Conservation (phyloP, 108 stramenopile genomes). For the Cyclotella atomus region DNA sequence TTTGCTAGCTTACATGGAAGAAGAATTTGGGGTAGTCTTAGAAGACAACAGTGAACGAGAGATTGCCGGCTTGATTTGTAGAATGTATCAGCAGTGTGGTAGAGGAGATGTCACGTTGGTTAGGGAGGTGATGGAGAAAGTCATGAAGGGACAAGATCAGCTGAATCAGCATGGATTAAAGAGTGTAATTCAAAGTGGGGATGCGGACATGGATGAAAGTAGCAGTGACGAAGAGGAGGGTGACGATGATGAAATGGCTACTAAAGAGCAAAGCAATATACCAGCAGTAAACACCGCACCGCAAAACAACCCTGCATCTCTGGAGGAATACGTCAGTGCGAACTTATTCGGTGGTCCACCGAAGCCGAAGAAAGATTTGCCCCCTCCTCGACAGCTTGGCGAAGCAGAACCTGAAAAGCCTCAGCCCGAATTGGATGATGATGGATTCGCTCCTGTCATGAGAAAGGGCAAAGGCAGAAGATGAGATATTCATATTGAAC, state of each 20-base stretch:
- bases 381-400: slow-evolving; percentile 73
- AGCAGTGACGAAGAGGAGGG: slow-evolving; percentile 26
- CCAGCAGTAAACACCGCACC: neutral
- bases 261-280: slow-evolving; percentile 1
- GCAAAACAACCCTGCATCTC: neutral
- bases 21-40: slow-evolving; percentile 84
- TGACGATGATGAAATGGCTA: slow-evolving; percentile 18
- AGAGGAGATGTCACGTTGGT: slow-evolving; percentile 65
- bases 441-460: slow-evolving; percentile 71
- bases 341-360: slow-evolving; percentile 61
- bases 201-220: slow-evolving; percentile 73
- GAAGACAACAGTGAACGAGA: slow-evolving; percentile 81
- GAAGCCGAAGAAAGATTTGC: slow-evolving; percentile 36
- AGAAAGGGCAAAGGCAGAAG: slow-evolving; percentile 32
- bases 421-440: slow-evolving; percentile 65
- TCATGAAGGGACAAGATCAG: slow-evolving; percentile 52
- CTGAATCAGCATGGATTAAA: slow-evolving; percentile 46
- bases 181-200: slow-evolving; percentile 58
- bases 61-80: slow-evolving; percentile 71
- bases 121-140: slow-evolving; percentile 54
- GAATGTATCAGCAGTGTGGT: slow-evolving; percentile 76
- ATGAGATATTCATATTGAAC: neutral
- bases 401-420: slow-evolving; percentile 58
- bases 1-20: slow-evolving; percentile 82
- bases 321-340: slow-evolving; percentile 44